Percentiles rank a stretch among this genome's conserved stretches.
Conservation (phyloP, 192 early-diverging fungal species). For the Coemansia interrupta region DNA sequence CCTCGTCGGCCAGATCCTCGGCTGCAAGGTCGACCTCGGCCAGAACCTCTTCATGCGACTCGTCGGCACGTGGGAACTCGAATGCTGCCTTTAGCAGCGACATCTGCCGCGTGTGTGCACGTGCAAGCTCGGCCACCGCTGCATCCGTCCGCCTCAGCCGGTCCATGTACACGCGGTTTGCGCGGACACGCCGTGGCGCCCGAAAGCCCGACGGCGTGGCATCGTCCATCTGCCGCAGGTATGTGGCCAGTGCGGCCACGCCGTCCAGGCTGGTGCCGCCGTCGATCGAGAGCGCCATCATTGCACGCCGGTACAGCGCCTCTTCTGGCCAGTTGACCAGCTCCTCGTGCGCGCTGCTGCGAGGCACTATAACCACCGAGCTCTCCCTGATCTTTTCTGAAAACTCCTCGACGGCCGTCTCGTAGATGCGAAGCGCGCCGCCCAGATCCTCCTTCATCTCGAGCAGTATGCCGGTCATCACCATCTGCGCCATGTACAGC, state of each 20-base stretch:
- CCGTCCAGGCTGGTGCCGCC: conserved; percentile 12
- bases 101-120: conserved; percentile 60
- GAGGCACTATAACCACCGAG: conserved; percentile 42
- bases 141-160: conserved; percentile 29
- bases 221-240: conserved; percentile 45
- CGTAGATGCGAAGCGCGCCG: conserved; percentile 55
- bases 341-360: conserved; percentile 51
- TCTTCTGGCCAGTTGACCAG: conserved; percentile 65
- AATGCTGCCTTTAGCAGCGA: conserved; percentile 55
- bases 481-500: conserved; percentile 55
- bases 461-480: conserved; percentile 55
- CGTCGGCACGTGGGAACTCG: conserved; percentile 61
- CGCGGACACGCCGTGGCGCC: conserved; percentile 53
- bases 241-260: conserved; percentile 26
- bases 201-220: conserved; percentile 50
- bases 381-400: conserved; percentile 16
- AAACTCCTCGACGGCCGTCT: conserved; percentile 44
- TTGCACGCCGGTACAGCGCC: conserved; percentile 62
- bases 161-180: conserved; percentile 54
- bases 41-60: conserved; percentile 58
- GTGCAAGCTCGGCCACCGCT: conserved; percentile 49
- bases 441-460: conserved; percentile 42
- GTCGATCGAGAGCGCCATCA: conserved; percentile 41
- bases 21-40: conserved; percentile 63
- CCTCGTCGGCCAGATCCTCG: conserved; percentile 31